Evolutionary conservation across 805 yeast species (phyloP).

Genomic region (Metschnikowia similis): DNA sequence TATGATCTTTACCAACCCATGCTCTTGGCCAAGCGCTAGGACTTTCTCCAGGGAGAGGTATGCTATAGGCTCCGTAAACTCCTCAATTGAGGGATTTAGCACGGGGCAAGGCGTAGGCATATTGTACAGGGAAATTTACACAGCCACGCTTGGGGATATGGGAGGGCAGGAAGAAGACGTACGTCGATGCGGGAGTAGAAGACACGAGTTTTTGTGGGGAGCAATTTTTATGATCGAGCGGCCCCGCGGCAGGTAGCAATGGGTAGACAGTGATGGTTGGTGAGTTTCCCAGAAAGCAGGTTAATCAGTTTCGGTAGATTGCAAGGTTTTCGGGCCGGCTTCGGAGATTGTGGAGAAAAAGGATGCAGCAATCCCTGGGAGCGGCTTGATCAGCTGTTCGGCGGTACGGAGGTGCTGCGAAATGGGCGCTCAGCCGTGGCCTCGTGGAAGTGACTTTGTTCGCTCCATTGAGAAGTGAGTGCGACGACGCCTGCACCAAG

Average conservation of each 20-base stretch:
- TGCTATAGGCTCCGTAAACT: conserved; percentile 48
- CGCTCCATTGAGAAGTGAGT: neutral
- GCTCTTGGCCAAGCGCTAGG: conserved; percentile 39
- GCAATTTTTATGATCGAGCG: neutral
- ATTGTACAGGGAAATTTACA: neutral
- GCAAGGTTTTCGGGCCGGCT: neutral
- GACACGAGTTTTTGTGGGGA: neutral
- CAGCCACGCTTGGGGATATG: neutral
- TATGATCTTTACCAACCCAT: conserved; percentile 49
- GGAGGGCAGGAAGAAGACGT: neutral
- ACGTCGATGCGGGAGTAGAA: neutral
- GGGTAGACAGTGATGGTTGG: neutral
- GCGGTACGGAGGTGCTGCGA: conserved; percentile 1
- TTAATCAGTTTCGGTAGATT: neutral
- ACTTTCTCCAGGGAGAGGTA: conserved; percentile 43
- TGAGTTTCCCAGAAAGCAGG: neutral
- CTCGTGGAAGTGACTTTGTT: neutral
- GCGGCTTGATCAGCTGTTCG: neutral
- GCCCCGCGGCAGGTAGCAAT: neutral
- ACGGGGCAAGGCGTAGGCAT: conserved; percentile 42
- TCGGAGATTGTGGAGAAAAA: neutral
- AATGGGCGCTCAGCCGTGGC: neutral
- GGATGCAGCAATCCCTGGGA: neutral
- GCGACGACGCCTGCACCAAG: neutral
- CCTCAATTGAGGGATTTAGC: conserved; percentile 39